These are phyloP conservation scores for Cytospora mali DNA, from an alignment of 2,329 filamentous ascomycete species.

Conservation along the genomic window DNA sequence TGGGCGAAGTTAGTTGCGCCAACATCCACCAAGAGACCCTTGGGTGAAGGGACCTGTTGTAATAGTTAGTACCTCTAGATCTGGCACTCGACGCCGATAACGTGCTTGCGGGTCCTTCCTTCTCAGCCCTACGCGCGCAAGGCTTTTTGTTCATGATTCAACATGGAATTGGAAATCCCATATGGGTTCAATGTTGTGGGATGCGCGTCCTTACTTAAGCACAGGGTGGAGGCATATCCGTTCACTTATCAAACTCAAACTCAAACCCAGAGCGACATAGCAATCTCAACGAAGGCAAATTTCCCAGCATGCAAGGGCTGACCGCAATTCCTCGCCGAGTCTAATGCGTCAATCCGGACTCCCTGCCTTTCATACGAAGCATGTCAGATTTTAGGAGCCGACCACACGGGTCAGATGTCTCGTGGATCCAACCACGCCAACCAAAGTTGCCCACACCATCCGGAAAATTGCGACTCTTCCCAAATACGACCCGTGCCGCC, in stretches of 20 bases:
- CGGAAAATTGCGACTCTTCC: conserved; percentile 22
- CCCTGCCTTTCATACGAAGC: conserved; percentile 19
- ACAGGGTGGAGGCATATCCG: conserved; percentile 1
- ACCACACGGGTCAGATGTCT: conserved; percentile 21
- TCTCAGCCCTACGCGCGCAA: conserved; percentile 24
- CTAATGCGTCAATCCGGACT: conserved; percentile 15
- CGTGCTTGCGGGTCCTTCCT: conserved; percentile 13
- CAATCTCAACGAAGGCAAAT: conserved; percentile 6
- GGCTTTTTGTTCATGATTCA: conserved; percentile 7
- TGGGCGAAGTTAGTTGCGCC: not conserved
- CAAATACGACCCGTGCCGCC: conserved; percentile 27
- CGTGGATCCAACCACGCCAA: conserved; percentile 9
- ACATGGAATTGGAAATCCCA: not conserved
- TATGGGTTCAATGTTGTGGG: not conserved
- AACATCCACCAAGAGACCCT: not conserved
- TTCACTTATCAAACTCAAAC: not conserved
- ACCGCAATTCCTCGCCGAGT: conserved; percentile 23
- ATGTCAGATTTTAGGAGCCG: conserved; percentile 21
- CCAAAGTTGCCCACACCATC: conserved; percentile 9
- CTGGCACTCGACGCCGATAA: not conserved
- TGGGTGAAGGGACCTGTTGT: not conserved
- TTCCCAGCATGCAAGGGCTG: conserved; percentile 21
- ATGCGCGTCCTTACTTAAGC: conserved; percentile 1
- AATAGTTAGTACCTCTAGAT: not conserved
- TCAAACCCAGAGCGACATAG: conserved; percentile 4